phyloP scores from a whole-genome alignment of 805 yeast genomes.

The Monosporozyma aquatica region DNA sequence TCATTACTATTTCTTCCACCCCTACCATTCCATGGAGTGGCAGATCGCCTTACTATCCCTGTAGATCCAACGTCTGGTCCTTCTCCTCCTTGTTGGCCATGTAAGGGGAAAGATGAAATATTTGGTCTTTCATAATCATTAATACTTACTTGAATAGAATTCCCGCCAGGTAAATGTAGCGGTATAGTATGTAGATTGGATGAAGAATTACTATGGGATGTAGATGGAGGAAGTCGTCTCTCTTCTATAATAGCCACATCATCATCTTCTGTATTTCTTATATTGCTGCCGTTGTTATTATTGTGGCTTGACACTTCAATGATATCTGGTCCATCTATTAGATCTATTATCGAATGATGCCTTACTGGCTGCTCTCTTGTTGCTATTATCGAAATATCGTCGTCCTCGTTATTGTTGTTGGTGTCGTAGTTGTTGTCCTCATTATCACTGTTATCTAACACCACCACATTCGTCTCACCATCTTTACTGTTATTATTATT shows the following conservation, averaged over 20 bases:
- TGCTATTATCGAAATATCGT: slow-evolving; percentile 17
- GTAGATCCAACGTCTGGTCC: too few species aligned
- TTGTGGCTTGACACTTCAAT: not conserved
- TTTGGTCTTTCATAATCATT: slow-evolving; percentile 19
- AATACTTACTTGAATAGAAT: slow-evolving; percentile 16
- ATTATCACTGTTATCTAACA: slow-evolving; percentile 24
- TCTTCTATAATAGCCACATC: slow-evolving; percentile 27
- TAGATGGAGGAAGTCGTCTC: slow-evolving; percentile 17
- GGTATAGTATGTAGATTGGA: slow-evolving; percentile 4
- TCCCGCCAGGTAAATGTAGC: slow-evolving; percentile 24
- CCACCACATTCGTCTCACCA: slow-evolving; percentile 9
- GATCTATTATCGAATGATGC: slow-evolving; percentile 7
- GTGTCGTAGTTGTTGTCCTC: slow-evolving; percentile 12
- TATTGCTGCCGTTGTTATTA: slow-evolving; percentile 9
- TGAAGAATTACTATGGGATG: not conserved
- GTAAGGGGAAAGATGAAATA: slow-evolving; percentile 19
- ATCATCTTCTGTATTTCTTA: slow-evolving; percentile 20
- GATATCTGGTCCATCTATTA: slow-evolving; percentile 22
- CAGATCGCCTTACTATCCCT: too few species aligned
- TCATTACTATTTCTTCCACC: too few species aligned
- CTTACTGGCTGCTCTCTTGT: slow-evolving; percentile 10
- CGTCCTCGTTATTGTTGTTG: slow-evolving; percentile 13
- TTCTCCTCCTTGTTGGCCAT: too few species aligned
- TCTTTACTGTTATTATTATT: not conserved
- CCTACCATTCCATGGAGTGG: too few species aligned